Conservation (phyloP, 2,329 filamentous ascomycete genomes). For the Epichloe gansuensis region DNA sequence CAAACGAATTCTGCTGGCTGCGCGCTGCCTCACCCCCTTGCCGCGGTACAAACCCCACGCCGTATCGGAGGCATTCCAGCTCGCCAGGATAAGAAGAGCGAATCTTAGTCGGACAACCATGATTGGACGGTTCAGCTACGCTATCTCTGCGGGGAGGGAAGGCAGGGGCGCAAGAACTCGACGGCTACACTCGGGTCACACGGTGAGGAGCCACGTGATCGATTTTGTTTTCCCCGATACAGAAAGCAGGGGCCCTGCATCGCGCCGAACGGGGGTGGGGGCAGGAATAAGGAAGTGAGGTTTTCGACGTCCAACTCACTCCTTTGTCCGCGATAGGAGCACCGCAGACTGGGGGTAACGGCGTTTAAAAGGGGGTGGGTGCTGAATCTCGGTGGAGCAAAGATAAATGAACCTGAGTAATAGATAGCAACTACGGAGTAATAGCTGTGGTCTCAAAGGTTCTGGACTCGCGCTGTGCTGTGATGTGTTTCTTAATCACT, state of each 20-base stretch:
- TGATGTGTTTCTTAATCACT: too few species aligned
- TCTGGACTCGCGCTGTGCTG: not conserved
- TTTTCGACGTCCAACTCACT: not conserved
- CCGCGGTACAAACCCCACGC: too few species aligned
- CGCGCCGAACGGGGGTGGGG: not conserved
- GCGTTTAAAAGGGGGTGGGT: not conserved
- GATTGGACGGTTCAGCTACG: constrained; percentile 10
- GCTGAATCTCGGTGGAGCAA: constrained; percentile 7
- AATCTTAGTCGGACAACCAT: not conserved
- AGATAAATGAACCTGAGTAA: constrained; percentile 1
- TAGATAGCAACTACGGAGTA: not conserved
- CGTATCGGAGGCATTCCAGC: constrained; percentile 14
- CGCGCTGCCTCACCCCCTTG: too few species aligned
- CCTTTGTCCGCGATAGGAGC: not conserved
- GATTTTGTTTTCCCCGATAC: constrained; percentile 3
- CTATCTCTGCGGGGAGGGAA: constrained; percentile 5
- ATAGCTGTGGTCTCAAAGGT: not conserved
- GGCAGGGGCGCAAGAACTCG: not conserved
- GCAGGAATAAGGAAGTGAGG: not conserved
- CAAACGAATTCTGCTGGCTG: too few species aligned
- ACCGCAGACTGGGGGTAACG: not conserved
- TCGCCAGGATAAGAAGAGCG: not conserved
- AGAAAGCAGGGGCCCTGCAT: constrained; percentile 4
- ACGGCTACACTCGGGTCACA: constrained; percentile 14
- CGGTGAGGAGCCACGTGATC: constrained; percentile 13